Evolutionary conservation across 192 early-diverging fungal genomes (phyloP).

Genomic region (Linnemannia exigua): DNA sequence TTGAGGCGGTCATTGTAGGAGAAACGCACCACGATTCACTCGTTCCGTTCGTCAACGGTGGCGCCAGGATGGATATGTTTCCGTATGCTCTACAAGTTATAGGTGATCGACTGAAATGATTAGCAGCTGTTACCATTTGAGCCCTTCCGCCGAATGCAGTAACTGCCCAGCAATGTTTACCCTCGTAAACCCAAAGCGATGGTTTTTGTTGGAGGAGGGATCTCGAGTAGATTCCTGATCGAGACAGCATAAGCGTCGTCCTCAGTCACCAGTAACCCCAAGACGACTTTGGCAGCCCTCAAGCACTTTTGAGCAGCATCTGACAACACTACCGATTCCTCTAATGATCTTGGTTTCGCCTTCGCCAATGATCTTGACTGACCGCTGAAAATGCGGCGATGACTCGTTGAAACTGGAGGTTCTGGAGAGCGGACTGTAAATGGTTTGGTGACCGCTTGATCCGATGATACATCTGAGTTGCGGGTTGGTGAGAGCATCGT

Average conservation of each 20-base stretch:
- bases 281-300: conserved; percentile 23
- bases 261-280: conserved; percentile 33
- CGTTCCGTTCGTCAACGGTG: conserved; percentile 34
- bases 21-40: conserved; percentile 72
- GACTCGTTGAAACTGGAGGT: not conserved
- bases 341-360: not conserved
- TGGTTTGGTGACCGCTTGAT: not conserved
- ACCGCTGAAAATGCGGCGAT: conserved; percentile 13
- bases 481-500: conserved; percentile 25
- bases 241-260: conserved; percentile 37
- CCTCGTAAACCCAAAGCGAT: conserved; percentile 70
- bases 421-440: not conserved
- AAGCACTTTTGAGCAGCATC: conserved; percentile 33
- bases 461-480: not conserved
- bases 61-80: conserved; percentile 73
- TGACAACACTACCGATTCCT: conserved; percentile 9
- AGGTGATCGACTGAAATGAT: not conserved
- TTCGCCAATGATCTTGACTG: conserved; percentile 10
- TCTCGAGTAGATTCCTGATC: conserved; percentile 37
- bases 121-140: not conserved
- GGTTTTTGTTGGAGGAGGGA: conserved; percentile 19
- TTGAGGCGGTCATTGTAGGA: conserved; percentile 72
- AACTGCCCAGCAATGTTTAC: too few relatives aligned
- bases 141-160: too few relatives aligned
- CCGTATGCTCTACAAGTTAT: conserved; percentile 69